Evolutionary conservation across 768 basidiomycete species (phyloP).

Genomic region (Tremella fuciformis): DNA sequence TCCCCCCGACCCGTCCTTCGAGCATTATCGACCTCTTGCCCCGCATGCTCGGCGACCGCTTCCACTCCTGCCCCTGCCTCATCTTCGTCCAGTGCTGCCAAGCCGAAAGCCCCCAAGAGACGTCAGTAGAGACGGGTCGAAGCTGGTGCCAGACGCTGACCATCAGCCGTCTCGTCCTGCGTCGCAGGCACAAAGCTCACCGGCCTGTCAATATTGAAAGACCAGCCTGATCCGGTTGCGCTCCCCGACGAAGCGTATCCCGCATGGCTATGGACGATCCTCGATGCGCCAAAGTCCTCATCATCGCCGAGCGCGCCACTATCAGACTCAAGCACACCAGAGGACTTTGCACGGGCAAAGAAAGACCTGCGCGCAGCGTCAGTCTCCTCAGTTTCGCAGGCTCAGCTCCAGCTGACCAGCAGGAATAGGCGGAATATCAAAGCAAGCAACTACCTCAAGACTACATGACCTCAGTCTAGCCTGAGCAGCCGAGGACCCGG

Average conservation of each 20-base stretch:
- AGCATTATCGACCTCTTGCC: too few species aligned
- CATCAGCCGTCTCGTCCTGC: slow-evolving; percentile 35
- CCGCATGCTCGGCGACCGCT: not conserved
- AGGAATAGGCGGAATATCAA: slow-evolving; percentile 64
- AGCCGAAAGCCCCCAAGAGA: slow-evolving; percentile 12
- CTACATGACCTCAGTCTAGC: slow-evolving; percentile 11
- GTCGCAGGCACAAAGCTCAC: slow-evolving; percentile 67
- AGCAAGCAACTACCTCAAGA: slow-evolving; percentile 78
- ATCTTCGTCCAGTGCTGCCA: slow-evolving; percentile 9
- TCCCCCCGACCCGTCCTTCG: too few species aligned
- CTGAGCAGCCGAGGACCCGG: too few species aligned
- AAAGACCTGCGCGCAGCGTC: slow-evolving; percentile 41
- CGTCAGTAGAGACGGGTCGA: not conserved
- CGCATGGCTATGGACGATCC: slow-evolving; percentile 78
- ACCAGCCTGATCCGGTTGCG: slow-evolving; percentile 71
- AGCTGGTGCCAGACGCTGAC: not conserved
- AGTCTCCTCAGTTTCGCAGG: slow-evolving; percentile 18
- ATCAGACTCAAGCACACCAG: not conserved
- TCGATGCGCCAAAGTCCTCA: slow-evolving; percentile 50
- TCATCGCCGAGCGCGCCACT: not conserved
- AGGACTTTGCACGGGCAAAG: slow-evolving; percentile 41
- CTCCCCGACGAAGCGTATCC: slow-evolving; percentile 80
- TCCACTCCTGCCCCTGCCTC: not conserved
- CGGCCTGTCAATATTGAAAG: slow-evolving; percentile 81
- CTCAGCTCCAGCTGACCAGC: slow-evolving; percentile 8